A percentile compares a stretch with the other conserved stretches of the same genome.
phyloP scores from a whole-genome alignment of 2,329 filamentous ascomycete species.

The Chrysosporium queenslandicum region DNA sequence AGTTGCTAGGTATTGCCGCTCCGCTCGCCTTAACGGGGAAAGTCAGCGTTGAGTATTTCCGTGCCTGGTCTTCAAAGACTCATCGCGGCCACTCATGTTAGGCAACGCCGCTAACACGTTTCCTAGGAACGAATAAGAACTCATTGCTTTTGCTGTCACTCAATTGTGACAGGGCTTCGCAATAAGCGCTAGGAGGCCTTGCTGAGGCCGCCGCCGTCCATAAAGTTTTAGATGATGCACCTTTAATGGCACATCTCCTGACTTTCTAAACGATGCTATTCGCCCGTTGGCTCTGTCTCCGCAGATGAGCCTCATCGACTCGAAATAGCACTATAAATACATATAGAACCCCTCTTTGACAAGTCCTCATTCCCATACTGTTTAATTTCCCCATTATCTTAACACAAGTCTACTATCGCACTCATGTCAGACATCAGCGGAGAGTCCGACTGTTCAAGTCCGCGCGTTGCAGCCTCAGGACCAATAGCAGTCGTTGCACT shows the following conservation, averaged over 20 bases:
- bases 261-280: neutral
- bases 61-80: neutral
- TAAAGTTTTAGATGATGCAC: constrained; percentile 2
- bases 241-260: neutral
- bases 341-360: neutral
- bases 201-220: neutral
- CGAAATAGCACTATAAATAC: neutral
- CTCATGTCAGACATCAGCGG: constrained; percentile 7
- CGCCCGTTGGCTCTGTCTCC: neutral
- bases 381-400: neutral
- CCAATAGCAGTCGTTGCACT: constrained; percentile 5
- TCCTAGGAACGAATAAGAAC: neutral
- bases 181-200: constrained; percentile 8
- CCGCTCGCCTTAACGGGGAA: neutral
- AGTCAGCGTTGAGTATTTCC: neutral
- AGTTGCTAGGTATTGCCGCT: neutral
- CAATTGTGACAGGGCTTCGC: neutral
- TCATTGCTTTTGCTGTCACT: neutral
- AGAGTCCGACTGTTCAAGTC: constrained; percentile 9
- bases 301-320: constrained; percentile 9
- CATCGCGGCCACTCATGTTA: neutral
- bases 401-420: neutral
- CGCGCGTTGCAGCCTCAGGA: neutral
- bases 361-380: neutral
- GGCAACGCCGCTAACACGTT: constrained; percentile 1